A percentile compares a stretch with the other conserved stretches of the same genome.
These are phyloP conservation scores for Ensete glaucum DNA, from an alignment of 176 grass and related monocot genomes.

Conservation along the genomic window DNA sequence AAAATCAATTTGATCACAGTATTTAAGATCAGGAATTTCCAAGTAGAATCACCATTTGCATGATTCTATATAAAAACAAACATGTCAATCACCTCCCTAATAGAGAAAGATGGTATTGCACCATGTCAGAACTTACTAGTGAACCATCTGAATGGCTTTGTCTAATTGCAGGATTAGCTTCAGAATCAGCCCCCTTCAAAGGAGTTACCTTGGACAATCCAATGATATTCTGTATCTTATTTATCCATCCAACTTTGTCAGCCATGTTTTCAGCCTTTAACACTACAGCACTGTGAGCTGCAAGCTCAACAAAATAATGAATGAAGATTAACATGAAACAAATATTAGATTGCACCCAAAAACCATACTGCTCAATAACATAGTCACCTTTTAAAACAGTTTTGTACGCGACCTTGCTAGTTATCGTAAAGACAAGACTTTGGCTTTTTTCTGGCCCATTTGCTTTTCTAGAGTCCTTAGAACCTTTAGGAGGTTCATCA, in stretches of 20 bases:
- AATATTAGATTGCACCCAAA: not conserved
- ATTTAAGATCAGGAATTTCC: not conserved
- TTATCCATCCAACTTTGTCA: conserved; percentile 91
- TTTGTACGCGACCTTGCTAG: conserved; percentile 88
- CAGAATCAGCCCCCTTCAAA: conserved; percentile 46
- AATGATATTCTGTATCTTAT: conserved; percentile 78
- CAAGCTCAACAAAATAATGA: conserved; percentile 15
- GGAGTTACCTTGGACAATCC: conserved; percentile 49
- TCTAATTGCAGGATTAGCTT: conserved; percentile 47
- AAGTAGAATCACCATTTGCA: not conserved
- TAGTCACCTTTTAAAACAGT: conserved; percentile 87
- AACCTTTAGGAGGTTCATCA: conserved; percentile 78
- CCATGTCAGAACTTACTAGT: conserved; percentile 43
- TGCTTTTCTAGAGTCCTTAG: conserved; percentile 79
- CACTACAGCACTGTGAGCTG: conserved; percentile 85
- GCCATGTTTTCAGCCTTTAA: conserved; percentile 80
- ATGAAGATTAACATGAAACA: not conserved
- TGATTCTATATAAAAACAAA: not conserved
- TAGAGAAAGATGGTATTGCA: not conserved
- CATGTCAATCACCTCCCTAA: not conserved
- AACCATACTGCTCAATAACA: not conserved
- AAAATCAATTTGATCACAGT: not conserved
- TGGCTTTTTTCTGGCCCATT: conserved; percentile 70
- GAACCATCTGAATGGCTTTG: conserved; percentile 81
- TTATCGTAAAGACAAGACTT: conserved; percentile 85